phyloP scores from a whole-genome alignment of 768 basidiomycete genomes.

The Rossbeevera mucosa region DNA sequence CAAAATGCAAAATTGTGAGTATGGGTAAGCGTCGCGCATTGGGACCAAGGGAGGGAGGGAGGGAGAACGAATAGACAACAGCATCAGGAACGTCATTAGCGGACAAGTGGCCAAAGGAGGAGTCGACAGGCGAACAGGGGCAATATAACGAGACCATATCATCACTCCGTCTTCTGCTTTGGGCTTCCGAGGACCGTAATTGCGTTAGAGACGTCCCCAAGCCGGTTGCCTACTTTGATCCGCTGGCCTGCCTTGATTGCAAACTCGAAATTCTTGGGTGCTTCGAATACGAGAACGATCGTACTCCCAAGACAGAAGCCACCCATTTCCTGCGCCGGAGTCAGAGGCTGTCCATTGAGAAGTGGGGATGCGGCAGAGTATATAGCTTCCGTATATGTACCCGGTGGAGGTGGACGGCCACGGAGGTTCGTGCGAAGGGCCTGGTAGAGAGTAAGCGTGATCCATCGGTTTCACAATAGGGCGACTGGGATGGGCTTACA shows the following conservation, averaged over 20 bases:
- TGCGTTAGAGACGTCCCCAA: conserved; percentile 52
- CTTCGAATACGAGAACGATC: conserved; percentile 95
- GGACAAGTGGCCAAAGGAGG: neutral
- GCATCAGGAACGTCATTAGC: neutral
- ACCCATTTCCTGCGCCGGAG: conserved; percentile 92
- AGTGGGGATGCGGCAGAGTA: conserved; percentile 82
- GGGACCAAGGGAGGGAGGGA: neutral
- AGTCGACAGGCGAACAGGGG: neutral
- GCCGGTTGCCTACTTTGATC: conserved; percentile 77
- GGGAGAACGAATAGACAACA: neutral
- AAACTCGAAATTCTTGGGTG: conserved; percentile 80
- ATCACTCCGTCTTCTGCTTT: conserved; percentile 33
- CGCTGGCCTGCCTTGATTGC: conserved; percentile 71
- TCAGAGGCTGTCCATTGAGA: conserved; percentile 83
- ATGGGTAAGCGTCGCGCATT: neutral
- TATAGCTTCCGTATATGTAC: conserved; percentile 88
- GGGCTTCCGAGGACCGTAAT: conserved; percentile 22
- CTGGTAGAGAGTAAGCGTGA: conserved; percentile 34
- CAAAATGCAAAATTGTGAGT: neutral
- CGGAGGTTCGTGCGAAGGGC: conserved; percentile 87
- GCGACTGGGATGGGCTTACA: conserved; percentile 33
- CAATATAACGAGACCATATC: no score
- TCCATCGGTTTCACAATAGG: neutral
- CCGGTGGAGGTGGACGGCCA: conserved; percentile 64
- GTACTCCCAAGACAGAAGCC: conserved; percentile 95